phyloP scores from a whole-genome alignment of 345 rosid genomes.

The Heritiera fomes region DNA sequence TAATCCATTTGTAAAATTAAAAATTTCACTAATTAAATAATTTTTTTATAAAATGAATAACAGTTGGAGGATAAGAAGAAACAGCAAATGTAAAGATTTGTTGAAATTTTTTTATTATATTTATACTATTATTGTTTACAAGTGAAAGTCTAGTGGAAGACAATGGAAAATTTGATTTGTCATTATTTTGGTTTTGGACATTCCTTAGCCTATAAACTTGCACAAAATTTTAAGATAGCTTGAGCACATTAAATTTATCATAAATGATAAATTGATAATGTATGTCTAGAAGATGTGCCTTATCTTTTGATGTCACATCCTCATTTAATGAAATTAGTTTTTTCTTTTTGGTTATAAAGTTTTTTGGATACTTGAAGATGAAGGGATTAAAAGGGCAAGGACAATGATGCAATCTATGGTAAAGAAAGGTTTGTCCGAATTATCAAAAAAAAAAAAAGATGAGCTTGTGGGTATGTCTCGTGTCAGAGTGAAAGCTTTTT shows the following conservation, averaged over 20 bases:
- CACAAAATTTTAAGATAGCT: background rate
- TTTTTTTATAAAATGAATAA: no score
- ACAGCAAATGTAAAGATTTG: no score
- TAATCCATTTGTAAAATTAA: no score
- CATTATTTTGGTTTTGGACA: background rate
- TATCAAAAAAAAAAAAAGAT: background rate
- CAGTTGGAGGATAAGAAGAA: no score
- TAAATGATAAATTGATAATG: background rate
- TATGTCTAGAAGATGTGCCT: background rate
- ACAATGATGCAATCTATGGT: background rate
- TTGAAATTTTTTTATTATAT: no score
- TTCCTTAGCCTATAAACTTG: background rate
- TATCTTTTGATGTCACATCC: background rate
- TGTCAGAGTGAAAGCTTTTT: background rate
- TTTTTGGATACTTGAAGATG: background rate
- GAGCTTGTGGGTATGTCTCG: background rate
- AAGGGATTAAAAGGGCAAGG: background rate
- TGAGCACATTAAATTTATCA: background rate
- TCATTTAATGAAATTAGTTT: background rate
- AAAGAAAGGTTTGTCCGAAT: background rate
- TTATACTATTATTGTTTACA: background rate
- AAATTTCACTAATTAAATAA: no score
- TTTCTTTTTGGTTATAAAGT: no score
- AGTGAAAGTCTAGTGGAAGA: background rate
- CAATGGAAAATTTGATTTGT: background rate